Evolutionary conservation across 345 rosid genomes (phyloP).

Genomic region (Leavenworthia alabamica): DNA sequence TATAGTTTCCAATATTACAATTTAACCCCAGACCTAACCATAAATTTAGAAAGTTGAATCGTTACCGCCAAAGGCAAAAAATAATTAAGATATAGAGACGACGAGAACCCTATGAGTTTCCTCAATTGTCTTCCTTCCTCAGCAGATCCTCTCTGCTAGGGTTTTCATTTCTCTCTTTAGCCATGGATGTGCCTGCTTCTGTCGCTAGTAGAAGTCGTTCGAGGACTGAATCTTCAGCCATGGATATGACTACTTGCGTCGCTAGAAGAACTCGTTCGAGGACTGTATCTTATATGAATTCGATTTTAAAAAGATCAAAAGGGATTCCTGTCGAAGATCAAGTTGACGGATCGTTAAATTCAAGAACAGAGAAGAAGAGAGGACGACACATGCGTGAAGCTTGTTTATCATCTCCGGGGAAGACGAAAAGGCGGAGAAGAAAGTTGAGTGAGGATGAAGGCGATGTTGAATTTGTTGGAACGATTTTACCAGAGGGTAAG

Average conservation of each 20-base stretch:
- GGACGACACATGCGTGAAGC: not conserved
- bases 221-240: too few relatives aligned
- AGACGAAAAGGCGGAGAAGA: not conserved
- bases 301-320: not conserved
- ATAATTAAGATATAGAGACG: not conserved
- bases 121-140: not conserved
- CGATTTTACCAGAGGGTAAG: not conserved
- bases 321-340: not conserved
- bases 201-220: too few relatives aligned
- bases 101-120: not conserved
- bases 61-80: constrained; percentile 31
- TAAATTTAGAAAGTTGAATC: constrained; percentile 20
- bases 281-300: constrained; percentile 15
- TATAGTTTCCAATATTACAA: not conserved
- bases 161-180: constrained; percentile 4
- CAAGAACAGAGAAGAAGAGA: constrained; percentile 1
- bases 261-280: constrained; percentile 30
- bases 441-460: not conserved
- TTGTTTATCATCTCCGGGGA: not conserved
- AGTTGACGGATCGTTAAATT: not conserved
- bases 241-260: constrained; percentile 23
- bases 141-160: constrained; percentile 7
- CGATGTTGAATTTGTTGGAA: not conserved
- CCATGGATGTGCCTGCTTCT: too few relatives aligned
- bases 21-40: not conserved